Percentiles rank a stretch among this genome's conserved stretches.
phyloP scores from a whole-genome alignment of 2,329 filamentous ascomycete species.

The Xylaria sp. region DNA sequence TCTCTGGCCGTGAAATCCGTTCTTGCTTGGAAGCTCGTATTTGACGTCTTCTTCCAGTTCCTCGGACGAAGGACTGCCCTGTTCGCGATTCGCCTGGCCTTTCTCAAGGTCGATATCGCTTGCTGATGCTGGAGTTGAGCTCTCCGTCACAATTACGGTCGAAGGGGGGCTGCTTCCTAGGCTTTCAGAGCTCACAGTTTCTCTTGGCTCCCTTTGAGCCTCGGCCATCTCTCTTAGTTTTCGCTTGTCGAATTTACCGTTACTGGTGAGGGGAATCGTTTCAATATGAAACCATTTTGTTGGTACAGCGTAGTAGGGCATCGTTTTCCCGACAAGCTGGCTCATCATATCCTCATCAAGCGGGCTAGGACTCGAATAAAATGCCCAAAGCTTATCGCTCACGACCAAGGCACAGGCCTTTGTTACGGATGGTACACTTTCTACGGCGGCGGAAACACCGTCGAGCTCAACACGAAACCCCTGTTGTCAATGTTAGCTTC shows the following conservation, averaged over 20 bases:
- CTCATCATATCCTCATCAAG: constrained; percentile 54
- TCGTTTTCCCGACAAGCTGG: constrained; percentile 54
- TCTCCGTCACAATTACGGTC: constrained; percentile 16
- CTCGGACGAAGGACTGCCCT: constrained; percentile 31
- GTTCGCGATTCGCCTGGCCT: constrained; percentile 42
- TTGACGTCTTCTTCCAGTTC: constrained; percentile 41
- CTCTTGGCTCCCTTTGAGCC: constrained; percentile 34
- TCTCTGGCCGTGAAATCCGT: constrained; percentile 50
- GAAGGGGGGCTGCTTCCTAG: constrained; percentile 37
- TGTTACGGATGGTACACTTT: constrained; percentile 57
- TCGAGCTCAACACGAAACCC: constrained; percentile 72
- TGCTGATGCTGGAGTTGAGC: constrained; percentile 17
- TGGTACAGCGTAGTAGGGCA: constrained; percentile 68
- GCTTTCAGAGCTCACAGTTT: constrained; percentile 23
- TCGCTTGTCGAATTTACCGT: constrained; percentile 68
- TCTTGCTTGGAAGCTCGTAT: constrained; percentile 53
- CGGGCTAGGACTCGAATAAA: constrained; percentile 54
- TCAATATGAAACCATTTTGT: constrained; percentile 56
- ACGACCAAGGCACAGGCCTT: constrained; percentile 62
- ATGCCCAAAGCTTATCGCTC: constrained; percentile 61
- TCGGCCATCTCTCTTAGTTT: constrained; percentile 54
- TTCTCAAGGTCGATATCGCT: constrained; percentile 44
- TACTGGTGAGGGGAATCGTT: constrained; percentile 61
- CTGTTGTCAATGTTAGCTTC: constrained; percentile 41
- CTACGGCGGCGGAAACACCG: constrained; percentile 64